Base-by-base conservation (phyloP, 345 rosid genomes). In the Populus simonii region DNA sequence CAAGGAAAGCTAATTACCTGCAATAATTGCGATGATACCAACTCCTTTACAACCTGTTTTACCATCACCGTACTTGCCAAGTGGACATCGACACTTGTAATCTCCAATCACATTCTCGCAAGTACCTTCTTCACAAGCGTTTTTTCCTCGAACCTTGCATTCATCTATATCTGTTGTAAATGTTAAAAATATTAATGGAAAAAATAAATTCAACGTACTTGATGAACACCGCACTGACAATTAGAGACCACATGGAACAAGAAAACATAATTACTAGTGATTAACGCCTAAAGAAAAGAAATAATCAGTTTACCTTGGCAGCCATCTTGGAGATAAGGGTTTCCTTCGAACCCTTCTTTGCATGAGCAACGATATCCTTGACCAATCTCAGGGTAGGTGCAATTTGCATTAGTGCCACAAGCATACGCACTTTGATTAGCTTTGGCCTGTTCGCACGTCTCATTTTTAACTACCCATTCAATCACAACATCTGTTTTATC, bases 21-120 rank as follows among this genome's bases (percentile, higher is more conserved):
- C 9, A 39, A 9, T 39, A 39, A 1, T 67, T 20, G 1, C 0
- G 22, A 5, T 38, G 41, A 79, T 57, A 5, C 73, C 49, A 66
- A 53, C 39, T 71, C 68, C 77, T 8, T 45, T 36, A 59, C 82
- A 79, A 1, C 78, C 74, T 17, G 15, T 35, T 73, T 74, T 79
- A 11, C 74, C 78, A 57, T 79, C 70, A 3, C 78, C 71, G 8
- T 31, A 57, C 75, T 70, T 80, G 55, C 82, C 79, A 62, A 63
- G 66, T 12, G 82, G 82, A 51, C 82, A 80, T 1, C 35, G 4
- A 47, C 83, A 80, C 0, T 70, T 74, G 39, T 80, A 80, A 27
- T 31, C 9, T n/a, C 82, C 82, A 15, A 3, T 1, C 10, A 57
- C 70, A 27, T 80, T 75, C 71, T 63, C 36, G 75, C 79, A 80